Percentiles rank a stretch among this genome's conserved stretches.
Evolutionary conservation across 371 early-diverging fungal species (phyloP).

Genomic region (Mortierella sp.): DNA sequence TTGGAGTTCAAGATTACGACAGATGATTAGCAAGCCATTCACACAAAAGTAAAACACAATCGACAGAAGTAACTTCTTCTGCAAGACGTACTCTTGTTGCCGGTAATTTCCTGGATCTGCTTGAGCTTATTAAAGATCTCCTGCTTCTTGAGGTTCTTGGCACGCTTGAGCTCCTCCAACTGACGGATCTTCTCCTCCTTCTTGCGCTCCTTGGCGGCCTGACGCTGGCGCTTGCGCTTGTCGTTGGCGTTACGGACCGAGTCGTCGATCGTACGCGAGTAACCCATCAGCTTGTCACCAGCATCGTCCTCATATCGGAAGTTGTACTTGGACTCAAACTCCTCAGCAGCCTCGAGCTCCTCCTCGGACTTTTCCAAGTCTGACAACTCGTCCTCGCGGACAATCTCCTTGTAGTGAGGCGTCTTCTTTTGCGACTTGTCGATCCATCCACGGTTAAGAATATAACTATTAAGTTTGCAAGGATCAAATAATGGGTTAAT

Average conservation of each 20-base stretch:
- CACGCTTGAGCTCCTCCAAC: slow-evolving; percentile 87
- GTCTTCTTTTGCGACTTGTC: slow-evolving; percentile 75
- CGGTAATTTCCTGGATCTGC: slow-evolving; percentile 89
- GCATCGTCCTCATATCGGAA: slow-evolving; percentile 94
- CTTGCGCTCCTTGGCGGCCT: slow-evolving; percentile 79
- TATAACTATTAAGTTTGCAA: slow-evolving; percentile 62
- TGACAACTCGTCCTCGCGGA: slow-evolving; percentile 74
- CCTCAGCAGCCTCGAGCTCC: slow-evolving; percentile 81
- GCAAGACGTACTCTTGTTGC: slow-evolving; percentile 66
- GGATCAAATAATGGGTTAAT: slow-evolving; percentile 24
- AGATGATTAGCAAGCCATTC: too few species aligned
- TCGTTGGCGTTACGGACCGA: slow-evolving; percentile 79
- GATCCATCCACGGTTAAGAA: slow-evolving; percentile 95
- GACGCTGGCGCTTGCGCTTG: slow-evolving; percentile 79
- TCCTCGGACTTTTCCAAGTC: slow-evolving; percentile 63
- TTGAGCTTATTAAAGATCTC: slow-evolving; percentile 81
- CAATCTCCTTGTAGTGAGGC: slow-evolving; percentile 77
- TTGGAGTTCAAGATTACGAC: too few species aligned
- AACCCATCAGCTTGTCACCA: slow-evolving; percentile 71
- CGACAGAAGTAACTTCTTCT: background rate
- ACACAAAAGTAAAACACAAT: too few species aligned
- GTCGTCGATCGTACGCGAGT: slow-evolving; percentile 85
- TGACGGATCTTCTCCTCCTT: slow-evolving; percentile 74
- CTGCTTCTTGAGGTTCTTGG: slow-evolving; percentile 83
- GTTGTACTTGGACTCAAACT: slow-evolving; percentile 93